phyloP scores from a whole-genome alignment of 73 alveolate genomes.

The Paramecium bursaria region DNA sequence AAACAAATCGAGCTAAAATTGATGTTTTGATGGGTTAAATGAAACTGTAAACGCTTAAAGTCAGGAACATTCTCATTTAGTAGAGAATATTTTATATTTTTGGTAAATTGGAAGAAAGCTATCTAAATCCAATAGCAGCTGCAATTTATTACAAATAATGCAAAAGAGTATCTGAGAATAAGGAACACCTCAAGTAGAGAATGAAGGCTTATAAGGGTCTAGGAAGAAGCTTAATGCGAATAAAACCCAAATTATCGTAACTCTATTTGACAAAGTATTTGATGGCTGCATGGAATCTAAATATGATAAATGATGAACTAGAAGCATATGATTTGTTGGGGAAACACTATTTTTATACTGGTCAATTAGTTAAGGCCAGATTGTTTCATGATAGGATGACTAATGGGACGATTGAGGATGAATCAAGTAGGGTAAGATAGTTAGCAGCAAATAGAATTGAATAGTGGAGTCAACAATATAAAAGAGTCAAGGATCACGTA shows the following conservation, averaged over 20 bases:
- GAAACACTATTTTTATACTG: conserved; percentile 35
- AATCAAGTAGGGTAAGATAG: conserved; percentile 11
- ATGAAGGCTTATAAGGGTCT: conserved; percentile 56
- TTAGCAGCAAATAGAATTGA: conserved; percentile 45
- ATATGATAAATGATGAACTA: conserved; percentile 30
- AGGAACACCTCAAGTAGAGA: neutral
- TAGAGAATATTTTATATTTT: conserved; percentile 34
- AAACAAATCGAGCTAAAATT: conserved; percentile 26
- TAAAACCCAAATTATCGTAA: conserved; percentile 32
- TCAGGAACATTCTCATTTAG: neutral
- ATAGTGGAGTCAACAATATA: conserved; percentile 2
- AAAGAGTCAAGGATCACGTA: conserved; percentile 18
- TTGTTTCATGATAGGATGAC: conserved; percentile 43
- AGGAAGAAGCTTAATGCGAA: conserved; percentile 18
- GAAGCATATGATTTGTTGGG: conserved; percentile 53
- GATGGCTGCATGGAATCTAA: conserved; percentile 57
- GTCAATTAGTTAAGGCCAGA: conserved; percentile 28
- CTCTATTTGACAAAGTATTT: conserved; percentile 41
- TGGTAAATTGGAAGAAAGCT: conserved; percentile 43
- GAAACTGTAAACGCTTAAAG: conserved; percentile 13
- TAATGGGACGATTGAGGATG: conserved; percentile 20
- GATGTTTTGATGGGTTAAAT: conserved; percentile 25
- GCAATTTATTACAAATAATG: conserved; percentile 31
- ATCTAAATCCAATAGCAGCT: conserved; percentile 27
- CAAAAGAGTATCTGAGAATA: conserved; percentile 30